Conservation (phyloP, 1,284 basidiomycete species). For the Megacollybia platyphylla region DNA sequence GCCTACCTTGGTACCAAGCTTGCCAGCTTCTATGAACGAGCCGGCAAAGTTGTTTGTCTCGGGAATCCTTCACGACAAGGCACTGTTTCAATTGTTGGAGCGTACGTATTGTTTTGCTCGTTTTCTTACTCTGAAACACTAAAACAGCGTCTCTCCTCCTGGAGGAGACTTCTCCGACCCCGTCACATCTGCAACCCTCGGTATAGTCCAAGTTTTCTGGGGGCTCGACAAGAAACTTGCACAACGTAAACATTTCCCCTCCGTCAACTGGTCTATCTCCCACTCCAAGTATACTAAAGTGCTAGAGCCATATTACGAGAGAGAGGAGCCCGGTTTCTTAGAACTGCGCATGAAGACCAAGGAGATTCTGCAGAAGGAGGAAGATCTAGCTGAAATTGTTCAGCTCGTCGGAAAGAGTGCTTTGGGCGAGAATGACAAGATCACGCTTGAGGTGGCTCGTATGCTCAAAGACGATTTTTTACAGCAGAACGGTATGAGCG, state of each 20-base stretch:
- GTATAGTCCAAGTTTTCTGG: slow-evolving; percentile 99
- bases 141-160: slow-evolving; percentile 81
- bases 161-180: slow-evolving; percentile 99
- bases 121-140: slow-evolving; percentile 8
- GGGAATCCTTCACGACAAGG: slow-evolving; percentile 85
- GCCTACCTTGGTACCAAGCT: slow-evolving; percentile 95
- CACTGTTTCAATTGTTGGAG: slow-evolving; percentile 97
- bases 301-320: slow-evolving; percentile 90
- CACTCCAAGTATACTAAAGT: slow-evolving; percentile 98
- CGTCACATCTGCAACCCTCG: slow-evolving; percentile 92
- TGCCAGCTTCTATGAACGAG: slow-evolving; percentile 97
- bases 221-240: slow-evolving; percentile 93
- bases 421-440: slow-evolving; percentile 96
- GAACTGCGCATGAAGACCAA: slow-evolving; percentile 87
- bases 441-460: slow-evolving; percentile 92
- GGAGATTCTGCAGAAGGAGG: slow-evolving; percentile 97
- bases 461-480: slow-evolving; percentile 99
- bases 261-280: slow-evolving; percentile 97
- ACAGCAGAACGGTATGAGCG: slow-evolving; percentile 98
- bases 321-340: slow-evolving; percentile 85
- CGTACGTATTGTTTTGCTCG: slow-evolving; percentile 45
- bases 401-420: slow-evolving; percentile 98
- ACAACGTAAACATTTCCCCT: slow-evolving; percentile 96
- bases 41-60: slow-evolving; percentile 91
- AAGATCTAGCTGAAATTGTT: slow-evolving; percentile 97